Percentiles rank a stretch among this genome's conserved stretches.
These are phyloP conservation scores for Neonothopanus nambi DNA, from an alignment of 1,284 basidiomycete genomes.

Conservation along the genomic window DNA sequence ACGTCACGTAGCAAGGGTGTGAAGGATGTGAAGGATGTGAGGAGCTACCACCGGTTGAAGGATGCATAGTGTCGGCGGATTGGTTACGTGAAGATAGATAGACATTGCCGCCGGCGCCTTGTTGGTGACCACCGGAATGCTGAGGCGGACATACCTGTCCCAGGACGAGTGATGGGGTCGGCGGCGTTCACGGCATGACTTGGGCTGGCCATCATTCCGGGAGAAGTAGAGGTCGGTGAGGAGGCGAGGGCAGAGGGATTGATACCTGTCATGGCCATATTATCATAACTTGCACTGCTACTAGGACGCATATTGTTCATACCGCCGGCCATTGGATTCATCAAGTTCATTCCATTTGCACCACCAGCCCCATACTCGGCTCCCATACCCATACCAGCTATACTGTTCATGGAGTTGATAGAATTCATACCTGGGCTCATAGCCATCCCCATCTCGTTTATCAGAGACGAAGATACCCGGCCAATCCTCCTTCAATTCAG, in stretches of 20 bases:
- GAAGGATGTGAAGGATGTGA: neutral
- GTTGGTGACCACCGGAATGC: neutral
- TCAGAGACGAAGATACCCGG: too few relatives aligned
- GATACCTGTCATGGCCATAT: neutral
- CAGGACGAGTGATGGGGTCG: slow-evolving; percentile 2
- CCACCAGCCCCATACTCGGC: neutral
- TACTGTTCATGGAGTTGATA: slow-evolving; percentile 7
- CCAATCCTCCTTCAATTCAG: too few relatives aligned
- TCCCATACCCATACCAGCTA: slow-evolving; percentile 7
- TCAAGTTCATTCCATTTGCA: neutral
- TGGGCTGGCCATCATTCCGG: neutral
- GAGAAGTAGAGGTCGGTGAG: neutral
- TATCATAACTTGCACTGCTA: too few relatives aligned
- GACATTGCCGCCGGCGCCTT: neutral
- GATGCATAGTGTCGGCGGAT: neutral
- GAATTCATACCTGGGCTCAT: neutral
- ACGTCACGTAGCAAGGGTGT: too few relatives aligned
- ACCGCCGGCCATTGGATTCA: neutral
- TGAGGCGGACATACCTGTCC: slow-evolving; percentile 2
- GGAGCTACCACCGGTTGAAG: neutral
- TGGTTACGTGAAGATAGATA: neutral
- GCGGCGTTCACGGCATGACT: neutral
- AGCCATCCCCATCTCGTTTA: too few relatives aligned
- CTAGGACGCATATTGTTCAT: neutral
- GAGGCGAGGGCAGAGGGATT: slow-evolving; percentile 2